These are phyloP conservation scores for Fusarium sp. DNA, from an alignment of 2,329 filamentous ascomycete genomes.

Conservation along the genomic window DNA sequence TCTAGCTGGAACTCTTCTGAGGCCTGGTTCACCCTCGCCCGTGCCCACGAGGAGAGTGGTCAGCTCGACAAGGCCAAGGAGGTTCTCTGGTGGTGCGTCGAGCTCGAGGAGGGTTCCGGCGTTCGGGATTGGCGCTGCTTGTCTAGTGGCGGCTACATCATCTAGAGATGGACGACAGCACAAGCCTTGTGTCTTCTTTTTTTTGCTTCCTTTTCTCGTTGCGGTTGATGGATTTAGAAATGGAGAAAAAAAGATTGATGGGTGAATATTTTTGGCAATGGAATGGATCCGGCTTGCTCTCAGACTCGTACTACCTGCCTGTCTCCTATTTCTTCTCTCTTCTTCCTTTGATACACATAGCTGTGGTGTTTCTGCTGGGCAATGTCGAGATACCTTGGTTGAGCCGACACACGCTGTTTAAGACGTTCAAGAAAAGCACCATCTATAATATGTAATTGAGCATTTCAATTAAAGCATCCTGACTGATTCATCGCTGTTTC, in stretches of 20 bases:
- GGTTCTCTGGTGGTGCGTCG: slow-evolving; percentile 97
- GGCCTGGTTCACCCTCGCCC: slow-evolving; percentile 90
- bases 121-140: slow-evolving; percentile 83
- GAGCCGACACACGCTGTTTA: slow-evolving; percentile 2
- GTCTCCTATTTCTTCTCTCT: not conserved
- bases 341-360: slow-evolving; percentile 12
- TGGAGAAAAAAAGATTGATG: slow-evolving; percentile 11
- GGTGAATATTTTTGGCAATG: not conserved
- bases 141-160: slow-evolving; percentile 74
- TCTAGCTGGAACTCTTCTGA: slow-evolving; percentile 91
- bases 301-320: not conserved
- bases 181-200: not conserved
- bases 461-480: not conserved
- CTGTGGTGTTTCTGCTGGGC: slow-evolving; percentile 15
- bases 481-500: not conserved
- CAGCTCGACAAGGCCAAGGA: slow-evolving; percentile 90
- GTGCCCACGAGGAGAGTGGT: slow-evolving; percentile 88
- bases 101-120: slow-evolving; percentile 87
- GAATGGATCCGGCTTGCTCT: not conserved
- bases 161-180: slow-evolving; percentile 37
- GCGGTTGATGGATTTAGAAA: slow-evolving; percentile 4
- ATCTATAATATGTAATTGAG: slow-evolving; percentile 13
- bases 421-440: not conserved
- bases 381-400: slow-evolving; percentile 21
- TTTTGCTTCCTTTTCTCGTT: not conserved